Evolutionary conservation across 2,329 filamentous ascomycete species (phyloP).

Genomic region (Ceratocystis papillata): DNA sequence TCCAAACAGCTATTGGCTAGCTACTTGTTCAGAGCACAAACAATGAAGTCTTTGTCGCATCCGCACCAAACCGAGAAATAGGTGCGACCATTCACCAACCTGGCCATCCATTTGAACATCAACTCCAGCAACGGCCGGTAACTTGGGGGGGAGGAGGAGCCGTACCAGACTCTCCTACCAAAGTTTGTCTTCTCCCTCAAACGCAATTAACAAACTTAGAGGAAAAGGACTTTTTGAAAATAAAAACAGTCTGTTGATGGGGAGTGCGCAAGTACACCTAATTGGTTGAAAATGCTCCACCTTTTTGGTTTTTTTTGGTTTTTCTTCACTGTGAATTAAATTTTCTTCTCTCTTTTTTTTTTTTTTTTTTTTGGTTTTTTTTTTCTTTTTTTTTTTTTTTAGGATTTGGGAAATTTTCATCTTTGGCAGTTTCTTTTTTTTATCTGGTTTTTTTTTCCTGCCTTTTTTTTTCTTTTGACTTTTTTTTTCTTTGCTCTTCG

Average conservation of each 20-base stretch:
- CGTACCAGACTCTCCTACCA: too few relatives aligned
- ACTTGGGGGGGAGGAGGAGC: too few relatives aligned
- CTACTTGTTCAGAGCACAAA: neutral
- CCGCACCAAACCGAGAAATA: too few relatives aligned
- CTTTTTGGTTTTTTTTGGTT: slow-evolving; percentile 10
- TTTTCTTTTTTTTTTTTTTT: slow-evolving; percentile 11
- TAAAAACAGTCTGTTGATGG: slow-evolving; percentile 1
- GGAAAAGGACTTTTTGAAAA: neutral
- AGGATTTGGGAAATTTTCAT: neutral
- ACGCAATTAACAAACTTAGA: neutral
- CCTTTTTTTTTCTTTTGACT: neutral
- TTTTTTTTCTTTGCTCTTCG: slow-evolving; percentile 15
- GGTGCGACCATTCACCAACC: too few relatives aligned
- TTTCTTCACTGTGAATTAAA: slow-evolving; percentile 12
- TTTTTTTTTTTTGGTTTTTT: slow-evolving; percentile 17
- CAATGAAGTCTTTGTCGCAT: neutral
- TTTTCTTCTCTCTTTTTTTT: slow-evolving; percentile 21
- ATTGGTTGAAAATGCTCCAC: slow-evolving; percentile 20
- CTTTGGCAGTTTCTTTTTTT: slow-evolving; percentile 20
- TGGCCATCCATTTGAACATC: too few relatives aligned
- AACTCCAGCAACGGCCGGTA: too few relatives aligned
- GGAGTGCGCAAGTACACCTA: slow-evolving; percentile 11
- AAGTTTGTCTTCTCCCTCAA: neutral
- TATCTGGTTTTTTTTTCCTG: neutral
- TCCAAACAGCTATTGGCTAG: neutral